Conservation (phyloP, 2,329 filamentous ascomycete genomes). For the Pezicula neosporulosa region DNA sequence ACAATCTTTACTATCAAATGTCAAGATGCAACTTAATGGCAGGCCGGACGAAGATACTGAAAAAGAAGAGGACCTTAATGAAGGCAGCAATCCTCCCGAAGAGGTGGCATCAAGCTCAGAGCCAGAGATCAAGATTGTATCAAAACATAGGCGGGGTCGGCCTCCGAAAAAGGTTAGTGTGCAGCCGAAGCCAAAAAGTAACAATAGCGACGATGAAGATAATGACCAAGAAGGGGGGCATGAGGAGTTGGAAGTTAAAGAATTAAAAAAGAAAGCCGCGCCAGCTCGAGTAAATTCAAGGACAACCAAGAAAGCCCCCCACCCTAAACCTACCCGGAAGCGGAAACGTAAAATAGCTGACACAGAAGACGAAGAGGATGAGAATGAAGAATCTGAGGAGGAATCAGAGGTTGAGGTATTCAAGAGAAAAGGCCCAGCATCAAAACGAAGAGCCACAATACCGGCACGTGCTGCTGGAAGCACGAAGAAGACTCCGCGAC, state of each 20-base stretch:
- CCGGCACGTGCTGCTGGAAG: constrained; percentile 2
- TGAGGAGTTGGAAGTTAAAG: constrained; percentile 4
- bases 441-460: constrained; percentile 4
- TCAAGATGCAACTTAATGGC: background rate
- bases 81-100: constrained; percentile 3
- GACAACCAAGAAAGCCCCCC: background rate
- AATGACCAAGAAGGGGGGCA: background rate
- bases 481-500: constrained; percentile 19
- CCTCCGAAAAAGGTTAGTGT: background rate
- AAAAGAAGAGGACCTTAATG: constrained; percentile 9
- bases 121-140: background rate
- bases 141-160: background rate
- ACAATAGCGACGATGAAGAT: constrained; percentile 13
- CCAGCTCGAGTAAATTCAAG: constrained; percentile 2
- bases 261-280: background rate
- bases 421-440: constrained; percentile 2
- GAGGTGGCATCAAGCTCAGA: background rate
- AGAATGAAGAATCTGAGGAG: constrained; percentile 1
- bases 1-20: constrained; percentile 12
- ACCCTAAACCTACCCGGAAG: background rate
- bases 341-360: constrained; percentile 1
- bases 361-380: constrained; percentile 8
- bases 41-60: constrained; percentile 1
- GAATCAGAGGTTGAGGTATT: background rate
- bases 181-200: constrained; percentile 10